Evolutionary conservation across 2,329 filamentous ascomycete species (phyloP), one percentile per base, ranked within the genome.

Genomic region (Tolypocladium endophyticum): DNA sequence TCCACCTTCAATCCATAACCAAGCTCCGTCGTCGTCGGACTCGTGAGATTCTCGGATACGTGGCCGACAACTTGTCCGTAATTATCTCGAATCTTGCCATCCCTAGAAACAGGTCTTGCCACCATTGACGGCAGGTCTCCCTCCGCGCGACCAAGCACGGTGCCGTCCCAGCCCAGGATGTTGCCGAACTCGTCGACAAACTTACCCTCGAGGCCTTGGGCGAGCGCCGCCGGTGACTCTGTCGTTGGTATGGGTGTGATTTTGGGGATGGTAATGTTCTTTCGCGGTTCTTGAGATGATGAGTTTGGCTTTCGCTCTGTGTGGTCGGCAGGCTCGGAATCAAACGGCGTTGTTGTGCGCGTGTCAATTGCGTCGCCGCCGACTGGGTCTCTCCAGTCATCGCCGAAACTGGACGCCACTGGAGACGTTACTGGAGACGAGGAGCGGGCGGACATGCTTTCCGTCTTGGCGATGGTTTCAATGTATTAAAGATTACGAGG

Each of bases 61-160:
- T 87, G 87, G 76, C 93, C 90, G 61, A 87, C 81, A 33, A 93
- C 85, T 61, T 93, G 88, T 33, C 89, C 90, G 63, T 93, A 89
- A 61, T 87, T 83, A 63, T 93, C 90, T 11, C 93, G 87, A 4
- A 83, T 70, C 62, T 81, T 75, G 20, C 81, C 81, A 25, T 73
- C 71, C 3, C 72, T 68, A 11, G 75, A 70, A 1, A 83, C 77
- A 52, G 73, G 73, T 47, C 76, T 72, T 38, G 81, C 81, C 7
- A 83, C 73, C 77, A 83, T 82, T 55, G 79, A 76, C 4, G 81
- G 81, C 30, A 84, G 71, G 66, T 83, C 81, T 8, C 81, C 81
- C 7, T 77, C 78, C 7, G 77, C 80, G 50, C 79, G 77, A 39
- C 80, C 81, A 3, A 83, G 73, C 4, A 82, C 78, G 41, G 75